A percentile compares a stretch with the other conserved stretches of the same genome.
These are phyloP conservation scores for Talaromyces wortmannii DNA, from an alignment of 495 filamentous ascomycete species.

Conservation along the genomic window DNA sequence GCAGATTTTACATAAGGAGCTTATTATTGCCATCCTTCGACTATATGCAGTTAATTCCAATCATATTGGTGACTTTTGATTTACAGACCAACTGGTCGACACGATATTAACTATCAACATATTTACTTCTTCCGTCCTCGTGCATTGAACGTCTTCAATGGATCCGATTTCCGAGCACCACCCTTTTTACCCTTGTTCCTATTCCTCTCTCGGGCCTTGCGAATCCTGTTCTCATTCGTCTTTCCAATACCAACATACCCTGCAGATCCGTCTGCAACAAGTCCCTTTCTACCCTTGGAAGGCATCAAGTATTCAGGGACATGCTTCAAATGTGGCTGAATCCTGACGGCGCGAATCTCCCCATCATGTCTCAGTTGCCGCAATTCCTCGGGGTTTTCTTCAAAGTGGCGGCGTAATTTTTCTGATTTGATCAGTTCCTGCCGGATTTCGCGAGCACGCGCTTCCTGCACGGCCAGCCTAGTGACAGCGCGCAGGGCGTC, in stretches of 20 bases:
- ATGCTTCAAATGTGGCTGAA: constrained; percentile 88
- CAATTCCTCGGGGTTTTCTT: constrained; percentile 90
- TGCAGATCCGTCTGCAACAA: constrained; percentile 49
- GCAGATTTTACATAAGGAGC: too few species aligned
- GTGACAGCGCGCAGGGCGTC: constrained; percentile 83
- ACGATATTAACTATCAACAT: neutral
- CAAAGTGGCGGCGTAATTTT: constrained; percentile 90
- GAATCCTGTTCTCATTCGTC: constrained; percentile 62
- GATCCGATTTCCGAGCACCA: constrained; percentile 58
- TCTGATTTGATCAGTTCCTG: constrained; percentile 88
- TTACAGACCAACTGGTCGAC: too few species aligned
- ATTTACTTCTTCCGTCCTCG: constrained; percentile 10
- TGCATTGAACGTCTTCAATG: constrained; percentile 83
- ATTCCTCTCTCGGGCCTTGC: constrained; percentile 61
- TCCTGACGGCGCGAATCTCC: constrained; percentile 68
- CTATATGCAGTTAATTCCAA: too few species aligned
- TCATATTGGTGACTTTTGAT: too few species aligned
- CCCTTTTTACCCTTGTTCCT: constrained; percentile 45
- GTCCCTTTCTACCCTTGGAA: constrained; percentile 60
- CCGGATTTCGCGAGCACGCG: constrained; percentile 75
- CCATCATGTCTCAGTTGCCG: constrained; percentile 84
- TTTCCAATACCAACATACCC: constrained; percentile 73
- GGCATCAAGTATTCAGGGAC: constrained; percentile 94
- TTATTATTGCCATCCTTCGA: too few species aligned
- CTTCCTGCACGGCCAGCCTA: constrained; percentile 77